Evolutionary conservation across 768 basidiomycete genomes (phyloP).

Genomic region (Suillus cothurnatus): DNA sequence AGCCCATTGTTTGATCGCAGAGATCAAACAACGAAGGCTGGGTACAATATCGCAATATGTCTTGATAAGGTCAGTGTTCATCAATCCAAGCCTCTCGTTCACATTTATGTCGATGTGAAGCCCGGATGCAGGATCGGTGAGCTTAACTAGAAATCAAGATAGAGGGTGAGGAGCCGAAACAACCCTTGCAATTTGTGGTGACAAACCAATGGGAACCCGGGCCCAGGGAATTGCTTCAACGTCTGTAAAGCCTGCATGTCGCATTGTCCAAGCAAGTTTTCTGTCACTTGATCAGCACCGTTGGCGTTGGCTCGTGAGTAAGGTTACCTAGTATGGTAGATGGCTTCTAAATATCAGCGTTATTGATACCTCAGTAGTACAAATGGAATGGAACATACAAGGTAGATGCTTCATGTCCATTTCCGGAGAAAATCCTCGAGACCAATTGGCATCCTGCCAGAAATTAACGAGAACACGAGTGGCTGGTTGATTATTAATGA

Average conservation of each 20-base stretch:
- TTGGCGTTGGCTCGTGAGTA: not conserved
- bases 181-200: conserved; percentile 8
- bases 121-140: conserved; percentile 43
- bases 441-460: conserved; percentile 34
- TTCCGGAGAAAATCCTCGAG: conserved; percentile 32
- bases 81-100: conserved; percentile 59
- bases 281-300: conserved; percentile 21
- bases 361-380: not conserved
- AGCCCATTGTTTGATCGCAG: conserved; percentile 62
- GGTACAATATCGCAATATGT: conserved; percentile 52
- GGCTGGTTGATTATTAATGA: not conserved
- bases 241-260: conserved; percentile 35
- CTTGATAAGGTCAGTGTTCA: conserved; percentile 52
- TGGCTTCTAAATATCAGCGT: conserved; percentile 18
- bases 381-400: conserved; percentile 19
- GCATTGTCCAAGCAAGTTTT: conserved; percentile 32
- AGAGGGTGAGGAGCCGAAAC: not conserved
- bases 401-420: conserved; percentile 30
- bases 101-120: conserved; percentile 59
- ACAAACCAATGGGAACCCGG: conserved; percentile 45
- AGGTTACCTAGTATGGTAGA: conserved; percentile 35
- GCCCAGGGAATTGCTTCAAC: conserved; percentile 36
- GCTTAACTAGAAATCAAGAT: conserved; percentile 47
- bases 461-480: conserved; percentile 5
- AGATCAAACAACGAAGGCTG: conserved; percentile 45